Evolutionary conservation across 2,329 filamentous ascomycete genomes (phyloP), one percentile per base, ranked within the genome.

Genomic region (Scedosporium aurantiacum): DNA sequence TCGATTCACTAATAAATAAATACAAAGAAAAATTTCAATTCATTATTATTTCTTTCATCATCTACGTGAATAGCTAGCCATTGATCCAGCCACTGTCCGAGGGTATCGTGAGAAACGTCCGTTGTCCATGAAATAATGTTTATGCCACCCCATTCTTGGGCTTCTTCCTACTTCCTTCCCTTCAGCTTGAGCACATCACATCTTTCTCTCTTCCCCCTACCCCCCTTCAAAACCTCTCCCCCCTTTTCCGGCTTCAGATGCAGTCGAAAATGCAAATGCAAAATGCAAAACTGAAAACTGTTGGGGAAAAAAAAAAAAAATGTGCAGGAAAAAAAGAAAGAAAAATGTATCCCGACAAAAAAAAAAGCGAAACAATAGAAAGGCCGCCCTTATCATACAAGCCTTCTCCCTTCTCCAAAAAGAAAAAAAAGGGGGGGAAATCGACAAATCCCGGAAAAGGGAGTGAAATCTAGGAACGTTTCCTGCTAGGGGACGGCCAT

Each of bases 361-460:
- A 25, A 52, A 60, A 61, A 61, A 27, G 52, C 58, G 28, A 32
- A 12, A 28, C 37, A 41, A 41, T 43, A 7, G 57, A 50, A 61
- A 32, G 43, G 37, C 41, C 43, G 47, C 55, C 47, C 37, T 60
- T 56, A 28, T 45, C 61, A 62, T 27, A 47, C 21, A 47, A 5
- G 43, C 16, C 5, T 45, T 45, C n/a, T 16, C 18, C 8, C 12
- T 37, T 10, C 32, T 12, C 40, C 57, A 60, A 37, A 21, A 55
- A 60, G 28, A 18, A 21, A n/a, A 58, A 52, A 23, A 47, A 57
- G 27, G 14, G 27, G 28, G 23, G 50, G 60, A 16, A 58, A 12
- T 21, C 4, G n/a, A 10, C 4, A 21, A 23, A 21, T 27, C 4
- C 5, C 23, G n/a, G 16, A 10, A 4, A 4, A 23, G n/a, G 16